A percentile compares a stretch with the other conserved stretches of the same genome.
phyloP scores from a whole-genome alignment of 495 filamentous ascomycete genomes.

The Glonium stellatum region DNA sequence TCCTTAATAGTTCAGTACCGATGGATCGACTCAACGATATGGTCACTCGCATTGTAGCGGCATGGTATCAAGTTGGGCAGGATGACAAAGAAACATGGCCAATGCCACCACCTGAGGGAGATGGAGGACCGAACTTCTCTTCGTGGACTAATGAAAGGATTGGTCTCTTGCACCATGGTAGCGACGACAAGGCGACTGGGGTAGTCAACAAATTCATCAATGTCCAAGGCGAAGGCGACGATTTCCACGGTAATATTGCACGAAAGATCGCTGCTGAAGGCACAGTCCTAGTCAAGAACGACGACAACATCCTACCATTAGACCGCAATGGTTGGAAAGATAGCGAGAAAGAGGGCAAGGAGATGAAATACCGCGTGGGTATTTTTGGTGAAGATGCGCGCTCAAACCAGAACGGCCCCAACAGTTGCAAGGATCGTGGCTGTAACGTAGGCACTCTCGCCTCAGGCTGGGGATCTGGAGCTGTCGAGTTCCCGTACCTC shows the following conservation, averaged over 20 bases:
- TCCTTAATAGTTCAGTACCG: conserved; percentile 77
- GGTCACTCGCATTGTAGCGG: conserved; percentile 81
- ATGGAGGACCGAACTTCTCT: conserved; percentile 81
- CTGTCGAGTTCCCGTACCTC: conserved; percentile 81
- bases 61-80: conserved; percentile 88
- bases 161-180: conserved; percentile 60
- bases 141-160: conserved; percentile 73
- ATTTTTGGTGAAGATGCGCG: conserved; percentile 85
- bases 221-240: conserved; percentile 52
- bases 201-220: conserved; percentile 74
- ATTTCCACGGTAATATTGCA: conserved; percentile 63
- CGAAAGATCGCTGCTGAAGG: conserved; percentile 75
- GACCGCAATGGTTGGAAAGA: conserved; percentile 43
- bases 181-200: conserved; percentile 47
- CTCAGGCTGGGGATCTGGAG: conserved; percentile 84
- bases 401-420: conserved; percentile 56
- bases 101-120: conserved; percentile 46
- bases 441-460: conserved; percentile 82
- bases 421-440: conserved; percentile 65
- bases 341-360: conserved; percentile 33
- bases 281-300: conserved; percentile 78
- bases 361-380: conserved; percentile 52
- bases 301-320: conserved; percentile 56
- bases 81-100: conserved; percentile 59
- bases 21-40: conserved; percentile 85